A percentile compares a stretch with the other conserved stretches of the same genome.
Conservation (phyloP, 2,329 filamentous ascomycete genomes). For the Fusarium vanettenii region DNA sequence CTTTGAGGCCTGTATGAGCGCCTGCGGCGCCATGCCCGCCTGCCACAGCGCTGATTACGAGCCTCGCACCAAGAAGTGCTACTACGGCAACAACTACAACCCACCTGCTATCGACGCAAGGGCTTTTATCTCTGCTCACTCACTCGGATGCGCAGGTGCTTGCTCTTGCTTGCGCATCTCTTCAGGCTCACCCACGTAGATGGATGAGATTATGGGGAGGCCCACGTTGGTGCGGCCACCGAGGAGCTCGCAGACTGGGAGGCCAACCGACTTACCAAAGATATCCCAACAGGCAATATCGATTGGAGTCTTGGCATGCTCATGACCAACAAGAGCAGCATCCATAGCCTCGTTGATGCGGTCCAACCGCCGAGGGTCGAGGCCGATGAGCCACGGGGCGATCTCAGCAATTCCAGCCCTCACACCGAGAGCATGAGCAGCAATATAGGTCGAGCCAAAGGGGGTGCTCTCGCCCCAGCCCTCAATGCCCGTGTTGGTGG, state of each 20-base stretch:
- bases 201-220: slow-evolving; percentile 34
- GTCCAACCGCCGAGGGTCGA: slow-evolving; percentile 27
- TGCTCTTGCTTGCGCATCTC: slow-evolving; percentile 26
- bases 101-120: no score
- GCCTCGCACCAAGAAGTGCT: no score
- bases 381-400: slow-evolving; percentile 19
- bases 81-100: no score
- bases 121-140: no score
- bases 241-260: slow-evolving; percentile 36
- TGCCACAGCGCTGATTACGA: no score
- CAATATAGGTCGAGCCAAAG: slow-evolving; percentile 33
- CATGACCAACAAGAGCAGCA: slow-evolving; percentile 19
- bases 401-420: slow-evolving; percentile 32
- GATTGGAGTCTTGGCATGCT: slow-evolving; percentile 30
- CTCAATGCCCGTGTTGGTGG: slow-evolving; percentile 32
- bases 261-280: slow-evolving; percentile 28
- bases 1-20: no score
- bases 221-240: slow-evolving; percentile 23
- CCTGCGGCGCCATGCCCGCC: no score
- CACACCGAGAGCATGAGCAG: slow-evolving; percentile 30
- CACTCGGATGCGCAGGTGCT: no score
- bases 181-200: slow-evolving; percentile 27
- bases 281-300: slow-evolving; percentile 38
- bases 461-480: slow-evolving; percentile 37
- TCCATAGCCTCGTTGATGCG: slow-evolving; percentile 38